Base-by-base conservation (phyloP, 2,329 filamentous ascomycete genomes). In the Xylariaceae sp. region DNA sequence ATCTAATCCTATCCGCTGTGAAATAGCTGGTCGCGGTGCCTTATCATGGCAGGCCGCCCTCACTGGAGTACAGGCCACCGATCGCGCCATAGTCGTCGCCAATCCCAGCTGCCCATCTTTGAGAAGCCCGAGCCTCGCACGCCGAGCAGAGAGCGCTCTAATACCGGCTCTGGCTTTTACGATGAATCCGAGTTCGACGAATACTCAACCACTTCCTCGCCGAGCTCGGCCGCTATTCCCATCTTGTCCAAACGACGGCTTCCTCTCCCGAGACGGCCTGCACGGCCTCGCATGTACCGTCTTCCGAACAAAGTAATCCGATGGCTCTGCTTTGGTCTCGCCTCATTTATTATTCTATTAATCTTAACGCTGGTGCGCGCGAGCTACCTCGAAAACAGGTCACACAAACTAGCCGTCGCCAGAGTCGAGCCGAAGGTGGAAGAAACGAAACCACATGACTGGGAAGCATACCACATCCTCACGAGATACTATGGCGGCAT, bases 401-500 rank as follows among this genome's bases (percentile, higher is more conserved):
- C 78, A 61, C 76, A 88, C 34, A 81, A 11, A n/a, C 7, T 15
- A n/a, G 83, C 13, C 85, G 85, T 64, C 81, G 78, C 59, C 8
- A 41, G 11, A 41, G 37, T 41, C 37, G 4, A n/a, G 9, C n/a
- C 35, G 11, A 37, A 73, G 72, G 53, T 72, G 75, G 4, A 68
- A 72, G 10, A 72, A 68, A 74, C 83, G 0, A 83, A 85, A 17
- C 89, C 90, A 10, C 84, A 86, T 0, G 74, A 83, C 4, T 97
- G 92, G 92, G 90, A 96, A 72, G 83, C 82, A 8, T 97, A 96
- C 71, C 85, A 86, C 0, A 95, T 96, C 69, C 74, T 99, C 62
- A 88, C 87, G 61, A 83, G 92, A 63, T 99, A 97, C 72, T 94
- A 97, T 72, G 93, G 92, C 11, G 94, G 94, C 0, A 81, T 99